Base-by-base conservation (phyloP, 257 asterid species). In the Solanum lycopersicoides region DNA sequence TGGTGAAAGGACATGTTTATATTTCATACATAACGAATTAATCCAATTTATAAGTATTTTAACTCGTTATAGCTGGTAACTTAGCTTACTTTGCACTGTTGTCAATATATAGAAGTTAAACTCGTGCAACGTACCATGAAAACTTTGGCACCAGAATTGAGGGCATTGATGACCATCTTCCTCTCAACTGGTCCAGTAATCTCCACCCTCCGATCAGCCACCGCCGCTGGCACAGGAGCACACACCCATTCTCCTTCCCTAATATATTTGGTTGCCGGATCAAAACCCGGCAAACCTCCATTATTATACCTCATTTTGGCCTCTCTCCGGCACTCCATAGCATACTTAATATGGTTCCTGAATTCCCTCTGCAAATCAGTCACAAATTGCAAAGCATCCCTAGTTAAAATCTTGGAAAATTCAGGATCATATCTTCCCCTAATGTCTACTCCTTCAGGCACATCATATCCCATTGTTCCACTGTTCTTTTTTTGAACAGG, bases 101-200 rank as follows among this genome's bases (percentile, higher is more conserved):
- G 4, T 34, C 3, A 0, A 5, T 16, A 34, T 9, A 71, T 71
- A 34, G 2, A 72, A 72, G 0, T 4, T 34, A 34, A 72, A 16
- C 15, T 34, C 44, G 13, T 69, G 75, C 42, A 12, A 86, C 89
- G 72, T 72, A 96, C 99, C 99, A 97, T 97, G 92, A 97, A 97
- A 69, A 97, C 98, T 87, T 97, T 96, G 89, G 99, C 99, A 1
- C 99, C 98, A 23, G 98, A 97, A 75, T 97, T 97, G 90, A 97
- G 98, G 0, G 99, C 99, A 88, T 97, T 97, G 88, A 97, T 97
- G 91, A 96, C 74, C 99, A 97, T 96, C 89, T 97, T 97, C 94
- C 99, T 87, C 92, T 94, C 99, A 2, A 95, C 98, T 1, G 99
- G 99, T 0, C 99, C 99, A 18, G 99, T 97, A 56, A 97, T 97